These are phyloP conservation scores for Lolium rigidum DNA, from an alignment of 176 grass and related monocot species.

Conservation along the genomic window DNA sequence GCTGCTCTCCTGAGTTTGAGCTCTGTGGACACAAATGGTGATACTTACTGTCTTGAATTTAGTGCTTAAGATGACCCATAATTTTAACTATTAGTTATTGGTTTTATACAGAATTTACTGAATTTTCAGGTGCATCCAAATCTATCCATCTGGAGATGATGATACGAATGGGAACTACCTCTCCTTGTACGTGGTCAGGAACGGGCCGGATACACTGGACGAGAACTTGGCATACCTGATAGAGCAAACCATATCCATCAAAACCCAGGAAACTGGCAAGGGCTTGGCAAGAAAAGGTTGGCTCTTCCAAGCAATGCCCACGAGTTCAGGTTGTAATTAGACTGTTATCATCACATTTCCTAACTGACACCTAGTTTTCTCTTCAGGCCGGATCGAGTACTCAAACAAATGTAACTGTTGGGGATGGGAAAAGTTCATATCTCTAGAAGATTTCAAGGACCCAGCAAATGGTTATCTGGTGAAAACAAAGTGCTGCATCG, in stretches of 20 bases:
- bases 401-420: not conserved
- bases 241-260: slow-evolving; percentile 26
- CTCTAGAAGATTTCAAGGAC: slow-evolving; percentile 35
- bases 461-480: slow-evolving; percentile 37
- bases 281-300: not conserved
- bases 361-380: not conserved
- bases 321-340: not conserved
- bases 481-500: slow-evolving; percentile 30
- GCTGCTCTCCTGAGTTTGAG: slow-evolving; percentile 37
- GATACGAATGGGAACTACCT: slow-evolving; percentile 31
- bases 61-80: not conserved
- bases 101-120: not conserved
- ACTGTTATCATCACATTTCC: not conserved
- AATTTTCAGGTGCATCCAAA: slow-evolving; percentile 28
- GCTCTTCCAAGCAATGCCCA: not conserved
- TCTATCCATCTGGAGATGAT: not conserved
- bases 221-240: not conserved
- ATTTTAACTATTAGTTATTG: not conserved
- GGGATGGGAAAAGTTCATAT: slow-evolving; percentile 40
- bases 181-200: slow-evolving; percentile 33
- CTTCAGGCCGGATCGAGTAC: slow-evolving; percentile 22
- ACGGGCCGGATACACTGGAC: not conserved
- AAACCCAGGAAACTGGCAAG: slow-evolving; percentile 17
- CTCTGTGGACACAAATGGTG: slow-evolving; percentile 47
- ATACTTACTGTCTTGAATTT: not conserved